Evolutionary conservation across 108 stramenopile species (phyloP).

Genomic region (Pseudonitzschia pungens): DNA sequence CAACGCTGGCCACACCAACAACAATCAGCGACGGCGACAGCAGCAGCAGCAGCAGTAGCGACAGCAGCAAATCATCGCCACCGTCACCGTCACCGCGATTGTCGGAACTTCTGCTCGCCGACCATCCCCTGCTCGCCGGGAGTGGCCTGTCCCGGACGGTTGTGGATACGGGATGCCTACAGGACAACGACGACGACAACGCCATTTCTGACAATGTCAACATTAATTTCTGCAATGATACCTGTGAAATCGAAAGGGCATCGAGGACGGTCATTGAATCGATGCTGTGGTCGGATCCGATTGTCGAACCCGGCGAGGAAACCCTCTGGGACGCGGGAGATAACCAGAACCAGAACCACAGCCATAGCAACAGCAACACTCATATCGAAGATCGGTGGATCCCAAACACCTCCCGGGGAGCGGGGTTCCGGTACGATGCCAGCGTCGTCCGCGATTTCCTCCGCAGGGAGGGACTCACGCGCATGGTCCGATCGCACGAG

Average conservation of each 20-base stretch:
- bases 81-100: too few species aligned
- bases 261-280: slow-evolving; percentile 18
- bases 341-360: background rate
- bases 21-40: background rate
- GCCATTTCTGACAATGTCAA: background rate
- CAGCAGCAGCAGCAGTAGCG: background rate
- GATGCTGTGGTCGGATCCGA: slow-evolving; percentile 30
- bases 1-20: background rate
- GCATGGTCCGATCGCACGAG: slow-evolving; percentile 30
- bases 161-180: background rate
- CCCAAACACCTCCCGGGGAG: slow-evolving; percentile 23
- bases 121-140: background rate
- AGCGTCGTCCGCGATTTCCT: slow-evolving; percentile 7
- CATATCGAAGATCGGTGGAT: slow-evolving; percentile 5
- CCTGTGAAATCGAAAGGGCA: background rate
- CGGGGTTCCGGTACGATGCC: slow-evolving; percentile 24
- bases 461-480: background rate
- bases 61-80: too few species aligned
- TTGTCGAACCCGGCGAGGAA: slow-evolving; percentile 6
- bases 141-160: slow-evolving; percentile 9
- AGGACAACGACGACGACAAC: background rate
- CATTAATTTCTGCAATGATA: too few species aligned
- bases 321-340: background rate
- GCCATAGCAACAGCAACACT: background rate
- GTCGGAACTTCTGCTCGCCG: background rate